Conservation (phyloP, 306 rosid genomes). For the Fagus crenata region DNA sequence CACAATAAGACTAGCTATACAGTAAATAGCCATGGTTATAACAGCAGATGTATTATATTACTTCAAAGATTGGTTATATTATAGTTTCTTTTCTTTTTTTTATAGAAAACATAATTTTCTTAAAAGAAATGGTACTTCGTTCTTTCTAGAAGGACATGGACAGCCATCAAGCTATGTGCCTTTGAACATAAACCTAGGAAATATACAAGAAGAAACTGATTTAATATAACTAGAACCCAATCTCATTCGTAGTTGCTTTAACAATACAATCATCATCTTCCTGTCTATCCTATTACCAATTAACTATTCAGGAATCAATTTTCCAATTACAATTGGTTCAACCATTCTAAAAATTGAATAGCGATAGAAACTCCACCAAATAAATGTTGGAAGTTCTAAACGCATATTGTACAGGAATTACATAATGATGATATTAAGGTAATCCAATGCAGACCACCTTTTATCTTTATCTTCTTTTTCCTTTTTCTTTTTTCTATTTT, state of each 20-base stretch:
- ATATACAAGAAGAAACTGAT: neutral
- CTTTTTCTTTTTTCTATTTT: slow-evolving; percentile 20
- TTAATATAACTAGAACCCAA: neutral
- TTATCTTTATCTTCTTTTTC: slow-evolving; percentile 4
- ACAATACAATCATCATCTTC: neutral
- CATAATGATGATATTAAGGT: slow-evolving; percentile 43
- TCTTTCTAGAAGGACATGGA: neutral
- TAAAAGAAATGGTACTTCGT: neutral
- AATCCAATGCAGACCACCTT: slow-evolving; percentile 60
- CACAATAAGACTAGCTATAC: neutral
- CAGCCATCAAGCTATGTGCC: neutral
- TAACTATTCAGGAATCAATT: neutral
- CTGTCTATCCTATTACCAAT: neutral
- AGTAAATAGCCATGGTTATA: no score
- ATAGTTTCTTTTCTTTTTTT: neutral
- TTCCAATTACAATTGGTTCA: neutral
- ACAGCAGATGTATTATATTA: neutral
- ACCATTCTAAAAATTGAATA: neutral
- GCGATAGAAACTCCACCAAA: slow-evolving; percentile 7
- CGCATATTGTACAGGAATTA: slow-evolving; percentile 40
- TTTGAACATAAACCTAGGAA: neutral
- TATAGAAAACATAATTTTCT: neutral
- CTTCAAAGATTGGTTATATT: neutral
- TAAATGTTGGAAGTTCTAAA: slow-evolving; percentile 19
- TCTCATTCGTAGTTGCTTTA: neutral